Percentiles rank a stretch among this genome's conserved stretches.
Conservation (phyloP, 2,329 filamentous ascomycete genomes). For the Fusarium decemcellulare region DNA sequence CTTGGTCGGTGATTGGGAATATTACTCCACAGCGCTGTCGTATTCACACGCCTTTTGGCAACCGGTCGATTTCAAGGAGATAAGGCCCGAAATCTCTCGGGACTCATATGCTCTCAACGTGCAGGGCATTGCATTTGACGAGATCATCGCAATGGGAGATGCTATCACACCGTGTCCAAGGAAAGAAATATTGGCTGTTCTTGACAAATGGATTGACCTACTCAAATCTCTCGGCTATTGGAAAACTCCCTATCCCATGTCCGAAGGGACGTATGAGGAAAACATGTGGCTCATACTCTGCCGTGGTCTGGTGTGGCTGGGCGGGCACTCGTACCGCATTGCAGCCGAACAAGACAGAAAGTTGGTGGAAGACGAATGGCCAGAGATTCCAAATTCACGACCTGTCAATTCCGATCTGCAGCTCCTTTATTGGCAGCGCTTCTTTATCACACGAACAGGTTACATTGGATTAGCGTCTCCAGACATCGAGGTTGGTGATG, state of each 20-base stretch:
- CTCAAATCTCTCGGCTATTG: not conserved
- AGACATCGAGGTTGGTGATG: not conserved
- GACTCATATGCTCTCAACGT: not conserved
- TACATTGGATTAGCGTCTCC: not conserved
- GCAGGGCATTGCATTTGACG: conserved; percentile 1
- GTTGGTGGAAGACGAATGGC: not conserved
- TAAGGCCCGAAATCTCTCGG: not conserved
- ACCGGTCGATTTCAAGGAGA: not conserved
- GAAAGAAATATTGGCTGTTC: not conserved
- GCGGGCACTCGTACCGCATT: not conserved
- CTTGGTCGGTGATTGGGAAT: not conserved
- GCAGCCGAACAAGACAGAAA: not conserved
- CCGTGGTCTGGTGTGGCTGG: not conserved
- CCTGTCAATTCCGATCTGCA: not conserved
- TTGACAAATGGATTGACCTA: not conserved
- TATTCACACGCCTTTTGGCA: not conserved
- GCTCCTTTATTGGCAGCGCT: not conserved
- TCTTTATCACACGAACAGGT: not conserved
- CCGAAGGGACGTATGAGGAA: not conserved
- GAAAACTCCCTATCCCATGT: not conserved
- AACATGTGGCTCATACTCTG: conserved; percentile 7
- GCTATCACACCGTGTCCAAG: not conserved
- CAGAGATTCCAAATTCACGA: not conserved
- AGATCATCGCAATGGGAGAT: not conserved
- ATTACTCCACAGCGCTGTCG: not conserved